Evolutionary conservation across 495 filamentous ascomycete species (phyloP), one percentile per base, ranked within the genome.

Genomic region (Aspergillus panamensis): DNA sequence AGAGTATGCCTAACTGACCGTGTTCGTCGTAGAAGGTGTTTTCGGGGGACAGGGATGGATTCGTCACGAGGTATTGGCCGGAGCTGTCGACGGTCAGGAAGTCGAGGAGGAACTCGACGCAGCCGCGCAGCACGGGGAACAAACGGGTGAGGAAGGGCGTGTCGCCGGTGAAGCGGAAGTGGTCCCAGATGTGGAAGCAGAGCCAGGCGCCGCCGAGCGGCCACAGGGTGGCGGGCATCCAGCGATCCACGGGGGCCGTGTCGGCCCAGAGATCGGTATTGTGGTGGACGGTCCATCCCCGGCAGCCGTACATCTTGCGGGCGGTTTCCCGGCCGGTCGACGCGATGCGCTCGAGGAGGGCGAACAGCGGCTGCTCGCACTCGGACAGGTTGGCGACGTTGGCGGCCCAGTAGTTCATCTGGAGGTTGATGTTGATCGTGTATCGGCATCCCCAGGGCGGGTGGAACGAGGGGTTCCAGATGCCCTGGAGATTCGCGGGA

Each of bases 321-420:
- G 78, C 76, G 0, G 76, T 75, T 5, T 59, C 63, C 17, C 60
- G 62, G 1, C 78, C 80, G 8, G 69, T 58, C 6, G 65, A 44
- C 1, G 66, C 66, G 40, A 77, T 62, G 9, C 66, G 62, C 19
- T 77, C 66, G 10, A 82, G 59, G 1, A 77, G 63, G 30, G 74
- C 65, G 54, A 80, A 79, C 8, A 83, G 56, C 14, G 70, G 64
- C 39, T 59, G 10, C 48, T 70, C 69, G 31, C 70, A 73, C 53
- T 72, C 69, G 0, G 64, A 61, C 4, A 73, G 44, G 55, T 82
- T 81, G 17, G 72, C 80, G 10, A 72, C 44, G 44, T 73, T 69
- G 14, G 77, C 72, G 3, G 70, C 73, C 81, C 81, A 84, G 64
- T 84, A 84, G 68, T 84, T 86, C 81, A 85, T 86, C 64, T 84